Conservation (phyloP, 2,329 filamentous ascomycete species). For the Fusarium newnesense region DNA sequence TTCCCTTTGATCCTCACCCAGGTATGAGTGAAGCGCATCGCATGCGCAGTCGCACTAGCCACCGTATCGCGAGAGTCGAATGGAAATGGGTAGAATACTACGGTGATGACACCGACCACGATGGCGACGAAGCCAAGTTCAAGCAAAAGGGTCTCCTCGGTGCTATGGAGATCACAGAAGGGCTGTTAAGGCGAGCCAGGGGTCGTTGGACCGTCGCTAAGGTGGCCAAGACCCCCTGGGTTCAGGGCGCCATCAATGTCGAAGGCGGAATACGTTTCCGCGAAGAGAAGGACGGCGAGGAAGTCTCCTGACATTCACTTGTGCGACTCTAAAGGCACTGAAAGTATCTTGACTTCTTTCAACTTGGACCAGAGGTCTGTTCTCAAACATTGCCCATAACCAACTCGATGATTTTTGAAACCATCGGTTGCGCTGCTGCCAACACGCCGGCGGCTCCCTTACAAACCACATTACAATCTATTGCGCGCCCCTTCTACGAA, state of each 20-base stretch:
- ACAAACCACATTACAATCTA: conserved; percentile 19
- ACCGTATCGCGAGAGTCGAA: conserved; percentile 94
- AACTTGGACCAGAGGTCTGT: neutral
- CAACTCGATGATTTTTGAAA: conserved; percentile 1
- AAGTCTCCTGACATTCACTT: conserved; percentile 52
- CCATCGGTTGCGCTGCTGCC: neutral
- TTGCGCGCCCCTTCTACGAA: conserved; percentile 11
- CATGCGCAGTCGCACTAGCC: conserved; percentile 83
- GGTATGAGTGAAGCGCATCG: conserved; percentile 80
- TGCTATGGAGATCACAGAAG: conserved; percentile 84
- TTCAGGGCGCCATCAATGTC: conserved; percentile 76
- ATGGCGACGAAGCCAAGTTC: conserved; percentile 70
- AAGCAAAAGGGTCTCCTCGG: conserved; percentile 74
- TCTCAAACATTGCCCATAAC: neutral
- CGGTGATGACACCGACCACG: conserved; percentile 87
- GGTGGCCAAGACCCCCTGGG: conserved; percentile 80
- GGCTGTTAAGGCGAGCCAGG: conserved; percentile 82
- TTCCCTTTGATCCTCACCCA: conserved; percentile 92
- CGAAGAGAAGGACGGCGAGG: conserved; percentile 68
- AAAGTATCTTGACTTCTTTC: neutral
- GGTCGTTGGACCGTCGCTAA: conserved; percentile 80
- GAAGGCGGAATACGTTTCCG: conserved; percentile 69
- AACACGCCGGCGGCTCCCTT: neutral
- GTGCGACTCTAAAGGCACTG: neutral
- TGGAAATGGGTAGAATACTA: conserved; percentile 94